Percentiles rank a stretch among this genome's conserved stretches.
phyloP scores from a whole-genome alignment of 2,329 filamentous ascomycete species.

The Helicocarpus griseus region DNA sequence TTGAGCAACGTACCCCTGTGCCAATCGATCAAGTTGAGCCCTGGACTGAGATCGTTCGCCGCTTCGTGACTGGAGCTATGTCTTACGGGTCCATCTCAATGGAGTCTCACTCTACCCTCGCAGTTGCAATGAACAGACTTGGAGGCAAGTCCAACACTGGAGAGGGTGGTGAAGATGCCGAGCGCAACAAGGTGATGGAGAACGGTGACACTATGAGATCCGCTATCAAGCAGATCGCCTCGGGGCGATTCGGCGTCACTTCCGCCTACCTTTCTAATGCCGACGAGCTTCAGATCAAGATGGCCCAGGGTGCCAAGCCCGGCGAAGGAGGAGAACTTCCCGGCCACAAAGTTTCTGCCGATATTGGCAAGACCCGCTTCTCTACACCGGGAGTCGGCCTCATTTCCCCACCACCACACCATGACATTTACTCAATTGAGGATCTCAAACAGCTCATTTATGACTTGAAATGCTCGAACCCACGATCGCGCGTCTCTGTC shows the following conservation, averaged over 20 bases:
- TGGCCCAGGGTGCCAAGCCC: slow-evolving; percentile 96
- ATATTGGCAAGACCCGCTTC: slow-evolving; percentile 88
- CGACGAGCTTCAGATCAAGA: slow-evolving; percentile 97
- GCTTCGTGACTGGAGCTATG: slow-evolving; percentile 96
- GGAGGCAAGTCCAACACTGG: slow-evolving; percentile 97
- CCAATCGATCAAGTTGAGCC: slow-evolving; percentile 96
- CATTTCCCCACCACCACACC: slow-evolving; percentile 90
- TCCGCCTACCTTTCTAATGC: slow-evolving; percentile 90
- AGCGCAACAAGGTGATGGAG: slow-evolving; percentile 74
- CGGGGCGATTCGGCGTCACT: slow-evolving; percentile 90
- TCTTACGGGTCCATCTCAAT: slow-evolving; percentile 98
- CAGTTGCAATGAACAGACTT: slow-evolving; percentile 92
- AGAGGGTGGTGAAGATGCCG: slow-evolving; percentile 91
- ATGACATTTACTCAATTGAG: slow-evolving; percentile 98
- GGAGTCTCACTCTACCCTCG: slow-evolving; percentile 93
- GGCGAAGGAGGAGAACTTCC: slow-evolving; percentile 96
- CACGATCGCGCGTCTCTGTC: slow-evolving; percentile 82
- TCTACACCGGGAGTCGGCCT: slow-evolving; percentile 93
- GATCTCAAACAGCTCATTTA: slow-evolving; percentile 97
- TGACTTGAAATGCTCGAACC: slow-evolving; percentile 93
- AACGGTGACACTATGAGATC: slow-evolving; percentile 97
- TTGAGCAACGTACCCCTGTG: slow-evolving; percentile 73
- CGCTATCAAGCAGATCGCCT: slow-evolving; percentile 95
- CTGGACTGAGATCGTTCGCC: slow-evolving; percentile 94
- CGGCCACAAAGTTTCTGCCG: slow-evolving; percentile 90